phyloP scores from a whole-genome alignment of 2,329 filamentous ascomycete genomes.

The Monosporascus sp. region DNA sequence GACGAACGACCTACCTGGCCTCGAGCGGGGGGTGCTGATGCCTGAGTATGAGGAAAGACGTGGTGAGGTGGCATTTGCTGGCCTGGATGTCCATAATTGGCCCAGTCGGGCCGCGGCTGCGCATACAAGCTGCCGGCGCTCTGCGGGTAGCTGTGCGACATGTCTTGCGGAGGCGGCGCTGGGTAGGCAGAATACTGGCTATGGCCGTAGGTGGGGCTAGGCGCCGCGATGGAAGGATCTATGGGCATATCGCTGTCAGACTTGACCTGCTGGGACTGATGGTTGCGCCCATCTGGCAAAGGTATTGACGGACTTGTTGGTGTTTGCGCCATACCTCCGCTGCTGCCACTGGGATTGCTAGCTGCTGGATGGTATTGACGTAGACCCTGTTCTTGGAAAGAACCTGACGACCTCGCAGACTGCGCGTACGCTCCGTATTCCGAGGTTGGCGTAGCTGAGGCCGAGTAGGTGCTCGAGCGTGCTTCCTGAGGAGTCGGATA shows the following conservation, averaged over 20 bases:
- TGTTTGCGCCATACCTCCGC: slow-evolving; percentile 91
- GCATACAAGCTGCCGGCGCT: slow-evolving; percentile 58
- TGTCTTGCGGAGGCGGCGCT: slow-evolving; percentile 73
- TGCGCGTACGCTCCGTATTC: slow-evolving; percentile 78
- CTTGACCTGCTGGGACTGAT: slow-evolving; percentile 73
- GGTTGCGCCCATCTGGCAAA: slow-evolving; percentile 74
- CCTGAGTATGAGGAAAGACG: slow-evolving; percentile 51
- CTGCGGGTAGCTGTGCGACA: slow-evolving; percentile 72
- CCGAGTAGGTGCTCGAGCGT: slow-evolving; percentile 64
- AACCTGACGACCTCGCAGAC: slow-evolving; percentile 67
- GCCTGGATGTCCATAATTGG: slow-evolving; percentile 53
- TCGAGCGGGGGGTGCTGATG: slow-evolving; percentile 49
- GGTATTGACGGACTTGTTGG: slow-evolving; percentile 95
- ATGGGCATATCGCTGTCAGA: slow-evolving; percentile 97
- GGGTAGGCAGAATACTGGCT: slow-evolving; percentile 78
- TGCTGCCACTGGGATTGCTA: slow-evolving; percentile 65
- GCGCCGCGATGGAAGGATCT: slow-evolving; percentile 96
- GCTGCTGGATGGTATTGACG: slow-evolving; percentile 76
- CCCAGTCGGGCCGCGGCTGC: slow-evolving; percentile 72
- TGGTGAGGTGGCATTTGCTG: slow-evolving; percentile 46
- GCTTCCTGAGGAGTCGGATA: slow-evolving; percentile 80
- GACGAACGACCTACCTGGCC: slow-evolving; percentile 50
- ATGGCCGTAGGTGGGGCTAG: slow-evolving; percentile 86
- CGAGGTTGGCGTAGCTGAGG: slow-evolving; percentile 78
- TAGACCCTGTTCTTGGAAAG: slow-evolving; percentile 83